These are phyloP conservation scores for Lasiodiplodia sp. DNA, from an alignment of 2,329 filamentous ascomycete species.

Conservation along the genomic window DNA sequence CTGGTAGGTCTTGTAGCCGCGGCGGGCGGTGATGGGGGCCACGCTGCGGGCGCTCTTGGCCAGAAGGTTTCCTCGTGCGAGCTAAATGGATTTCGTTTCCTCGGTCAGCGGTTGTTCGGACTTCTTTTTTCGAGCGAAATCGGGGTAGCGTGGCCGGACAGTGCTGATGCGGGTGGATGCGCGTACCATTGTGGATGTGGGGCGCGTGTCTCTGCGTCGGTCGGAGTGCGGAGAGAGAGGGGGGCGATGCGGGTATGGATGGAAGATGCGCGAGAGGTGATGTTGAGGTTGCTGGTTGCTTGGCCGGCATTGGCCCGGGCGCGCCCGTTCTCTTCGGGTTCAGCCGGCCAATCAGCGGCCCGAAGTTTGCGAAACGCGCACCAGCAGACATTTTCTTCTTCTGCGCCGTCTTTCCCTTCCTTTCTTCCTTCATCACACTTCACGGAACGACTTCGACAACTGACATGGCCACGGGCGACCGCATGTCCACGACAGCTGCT, in stretches of 20 bases:
- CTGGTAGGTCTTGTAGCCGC: constrained; percentile 58
- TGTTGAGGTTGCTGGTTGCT: constrained; percentile 25
- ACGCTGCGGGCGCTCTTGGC: constrained; percentile 9
- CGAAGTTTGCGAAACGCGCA: constrained; percentile 19
- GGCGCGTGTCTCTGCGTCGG: neutral
- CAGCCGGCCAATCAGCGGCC: constrained; percentile 29
- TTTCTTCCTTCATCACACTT: neutral
- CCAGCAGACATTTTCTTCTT: constrained; percentile 1
- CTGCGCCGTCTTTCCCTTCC: neutral
- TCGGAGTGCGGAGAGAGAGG: neutral
- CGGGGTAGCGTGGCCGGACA: neutral
- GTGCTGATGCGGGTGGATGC: neutral
- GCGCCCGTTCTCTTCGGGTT: constrained; percentile 4
- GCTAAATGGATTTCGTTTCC: neutral
- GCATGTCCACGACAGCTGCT: neutral
- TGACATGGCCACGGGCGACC: neutral
- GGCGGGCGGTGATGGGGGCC: constrained; percentile 45
- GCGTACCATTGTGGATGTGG: constrained; percentile 14
- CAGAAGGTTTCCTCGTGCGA: neutral
- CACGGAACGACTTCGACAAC: neutral
- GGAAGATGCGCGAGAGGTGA: constrained; percentile 19
- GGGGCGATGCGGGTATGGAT: neutral
- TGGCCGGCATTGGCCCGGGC: constrained; percentile 4
- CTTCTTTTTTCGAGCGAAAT: neutral
- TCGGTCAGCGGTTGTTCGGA: constrained; percentile 1